Evolutionary conservation across 108 stramenopile genomes (phyloP).

Genomic region (Conticribra weissflogii): DNA sequence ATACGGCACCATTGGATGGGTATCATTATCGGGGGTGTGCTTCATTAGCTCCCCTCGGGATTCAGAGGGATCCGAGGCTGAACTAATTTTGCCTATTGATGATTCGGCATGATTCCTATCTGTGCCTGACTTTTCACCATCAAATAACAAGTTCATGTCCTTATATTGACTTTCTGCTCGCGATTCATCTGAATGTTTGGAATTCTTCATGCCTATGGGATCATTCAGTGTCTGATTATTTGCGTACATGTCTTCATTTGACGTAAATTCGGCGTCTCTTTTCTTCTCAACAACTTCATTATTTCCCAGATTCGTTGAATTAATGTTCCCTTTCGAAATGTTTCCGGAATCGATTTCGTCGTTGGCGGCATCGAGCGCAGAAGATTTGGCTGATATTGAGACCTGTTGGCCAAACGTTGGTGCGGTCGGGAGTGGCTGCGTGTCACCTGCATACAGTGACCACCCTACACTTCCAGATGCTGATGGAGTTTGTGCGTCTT

Average conservation of each 20-base stretch:
- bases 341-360: background rate
- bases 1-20: constrained; percentile 30
- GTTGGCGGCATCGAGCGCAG: background rate
- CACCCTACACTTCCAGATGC: too few species aligned
- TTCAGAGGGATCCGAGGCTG: background rate
- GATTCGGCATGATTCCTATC: background rate
- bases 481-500: too few species aligned
- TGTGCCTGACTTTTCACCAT: too few species aligned
- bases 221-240: too few species aligned
- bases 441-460: constrained; percentile 42
- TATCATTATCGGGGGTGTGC: constrained; percentile 30
- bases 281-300: background rate
- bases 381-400: background rate
- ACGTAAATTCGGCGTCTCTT: too few species aligned
- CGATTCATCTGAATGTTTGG: too few species aligned
- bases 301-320: background rate
- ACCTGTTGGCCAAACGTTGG: constrained; percentile 9
- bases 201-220: too few species aligned
- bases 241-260: too few species aligned
- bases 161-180: too few species aligned
- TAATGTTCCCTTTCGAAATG: background rate
- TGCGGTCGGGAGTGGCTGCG: constrained; percentile 31
- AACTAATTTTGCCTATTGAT: background rate
- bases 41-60: constrained; percentile 16
- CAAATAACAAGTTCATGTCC: too few species aligned